Conservation (phyloP, 805 yeast species). For the Limtongia smithiae region DNA sequence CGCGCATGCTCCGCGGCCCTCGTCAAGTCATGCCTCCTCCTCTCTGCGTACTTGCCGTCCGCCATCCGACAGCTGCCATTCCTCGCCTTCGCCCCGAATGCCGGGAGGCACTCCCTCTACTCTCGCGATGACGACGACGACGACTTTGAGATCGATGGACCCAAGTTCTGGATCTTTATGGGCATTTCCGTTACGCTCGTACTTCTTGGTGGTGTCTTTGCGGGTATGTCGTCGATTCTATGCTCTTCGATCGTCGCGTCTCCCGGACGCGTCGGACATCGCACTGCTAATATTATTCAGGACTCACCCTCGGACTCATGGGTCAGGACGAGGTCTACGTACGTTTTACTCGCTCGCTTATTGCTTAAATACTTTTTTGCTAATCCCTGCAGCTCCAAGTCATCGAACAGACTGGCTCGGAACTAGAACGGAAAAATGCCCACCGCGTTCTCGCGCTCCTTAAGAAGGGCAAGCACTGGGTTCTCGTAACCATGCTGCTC, state of each 20-base stretch:
- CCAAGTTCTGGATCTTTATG: slow-evolving; percentile 35
- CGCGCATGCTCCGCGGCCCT: slow-evolving; percentile 14
- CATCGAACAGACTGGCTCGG: slow-evolving; percentile 74
- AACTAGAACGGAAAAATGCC: slow-evolving; percentile 64
- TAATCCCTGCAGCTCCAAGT: slow-evolving; percentile 73
- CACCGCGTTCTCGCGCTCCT: slow-evolving; percentile 66
- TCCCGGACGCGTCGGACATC: neutral
- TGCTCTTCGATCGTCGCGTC: neutral
- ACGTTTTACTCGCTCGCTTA: too few relatives aligned
- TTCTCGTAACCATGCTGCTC: slow-evolving; percentile 73
- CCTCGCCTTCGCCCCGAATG: neutral
- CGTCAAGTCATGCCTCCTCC: slow-evolving; percentile 20
- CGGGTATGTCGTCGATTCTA: slow-evolving; percentile 46
- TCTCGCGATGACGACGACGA: slow-evolving; percentile 19
- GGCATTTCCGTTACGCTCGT: slow-evolving; percentile 57
- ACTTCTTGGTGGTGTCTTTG: slow-evolving; percentile 82
- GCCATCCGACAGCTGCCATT: neutral
- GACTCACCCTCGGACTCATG: slow-evolving; percentile 87
- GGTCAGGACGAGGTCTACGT: slow-evolving; percentile 93
- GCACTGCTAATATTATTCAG: slow-evolving; percentile 1
- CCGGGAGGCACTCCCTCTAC: neutral
- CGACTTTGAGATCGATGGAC: slow-evolving; percentile 29
- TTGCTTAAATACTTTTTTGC: too few relatives aligned
- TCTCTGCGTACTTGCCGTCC: slow-evolving; percentile 15
- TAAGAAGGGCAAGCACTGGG: slow-evolving; percentile 91